phyloP scores from a whole-genome alignment of 345 rosid genomes.

The Capsella bursapastoris region DNA sequence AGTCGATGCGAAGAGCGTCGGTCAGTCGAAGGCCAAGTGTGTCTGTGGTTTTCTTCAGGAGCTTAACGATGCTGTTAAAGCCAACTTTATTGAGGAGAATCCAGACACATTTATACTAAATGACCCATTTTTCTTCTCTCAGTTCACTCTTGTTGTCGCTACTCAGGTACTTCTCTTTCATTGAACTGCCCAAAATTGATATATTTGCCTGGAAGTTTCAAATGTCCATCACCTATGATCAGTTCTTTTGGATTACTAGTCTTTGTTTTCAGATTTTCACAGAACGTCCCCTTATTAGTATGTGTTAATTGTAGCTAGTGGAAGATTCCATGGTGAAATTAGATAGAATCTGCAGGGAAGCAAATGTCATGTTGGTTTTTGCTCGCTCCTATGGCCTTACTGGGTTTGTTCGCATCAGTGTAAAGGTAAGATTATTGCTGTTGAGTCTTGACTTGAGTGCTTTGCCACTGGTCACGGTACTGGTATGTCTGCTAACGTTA shows the following conservation, averaged over 20 bases:
- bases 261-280: neutral
- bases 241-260: neutral
- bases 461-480: constrained; percentile 18
- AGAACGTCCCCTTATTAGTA: constrained; percentile 4
- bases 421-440: constrained; percentile 58
- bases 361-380: constrained; percentile 82
- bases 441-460: neutral
- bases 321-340: constrained; percentile 86
- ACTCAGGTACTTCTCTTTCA: constrained; percentile 65
- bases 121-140: constrained; percentile 80
- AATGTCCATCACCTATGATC: neutral
- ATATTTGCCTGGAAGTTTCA: too few relatives aligned
- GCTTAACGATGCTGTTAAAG: constrained; percentile 86
- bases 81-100: constrained; percentile 78
- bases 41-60: constrained; percentile 90
- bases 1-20: constrained; percentile 87
- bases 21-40: constrained; percentile 84
- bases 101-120: constrained; percentile 66
- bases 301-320: constrained; percentile 64
- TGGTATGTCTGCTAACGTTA: constrained; percentile 5
- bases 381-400: constrained; percentile 97
- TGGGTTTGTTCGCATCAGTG: constrained; percentile 83
- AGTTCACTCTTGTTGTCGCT: constrained; percentile 85
- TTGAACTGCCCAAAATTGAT: neutral
- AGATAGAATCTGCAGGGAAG: constrained; percentile 83